Evolutionary conservation across 2,329 filamentous ascomycete genomes (phyloP).

Genomic region (Stemphylium lycopersici): DNA sequence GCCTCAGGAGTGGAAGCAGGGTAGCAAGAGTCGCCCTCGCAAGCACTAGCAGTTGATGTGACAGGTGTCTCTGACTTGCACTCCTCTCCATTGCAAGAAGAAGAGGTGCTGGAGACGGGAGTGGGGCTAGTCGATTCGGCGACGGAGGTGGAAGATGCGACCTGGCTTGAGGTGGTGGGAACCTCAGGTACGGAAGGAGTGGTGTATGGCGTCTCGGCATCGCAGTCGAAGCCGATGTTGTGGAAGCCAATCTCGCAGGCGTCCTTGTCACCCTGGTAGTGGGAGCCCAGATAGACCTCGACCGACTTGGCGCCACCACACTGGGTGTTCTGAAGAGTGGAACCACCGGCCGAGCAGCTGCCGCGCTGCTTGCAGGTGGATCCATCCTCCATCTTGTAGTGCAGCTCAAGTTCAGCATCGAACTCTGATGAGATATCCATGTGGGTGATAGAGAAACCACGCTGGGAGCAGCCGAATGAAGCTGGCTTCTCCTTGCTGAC

Average conservation of each 20-base stretch:
- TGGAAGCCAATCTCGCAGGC: constrained; percentile 76
- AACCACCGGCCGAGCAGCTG: constrained; percentile 69
- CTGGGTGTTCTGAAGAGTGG: constrained; percentile 79
- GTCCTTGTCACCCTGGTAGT: constrained; percentile 56
- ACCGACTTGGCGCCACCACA: constrained; percentile 90
- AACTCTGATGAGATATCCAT: constrained; percentile 76
- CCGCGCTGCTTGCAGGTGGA: constrained; percentile 77
- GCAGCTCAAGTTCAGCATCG: constrained; percentile 80
- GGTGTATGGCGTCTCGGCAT: constrained; percentile 33
- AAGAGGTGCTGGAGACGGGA: background rate
- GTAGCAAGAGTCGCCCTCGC: constrained; percentile 3
- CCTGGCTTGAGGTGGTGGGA: constrained; percentile 16
- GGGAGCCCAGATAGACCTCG: constrained; percentile 65
- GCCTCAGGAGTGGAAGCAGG: constrained; percentile 15
- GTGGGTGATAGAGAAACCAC: constrained; percentile 74
- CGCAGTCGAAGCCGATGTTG: constrained; percentile 77
- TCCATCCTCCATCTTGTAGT: constrained; percentile 85
- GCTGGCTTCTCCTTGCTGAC: constrained; percentile 60
- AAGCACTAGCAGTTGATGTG: constrained; percentile 6
- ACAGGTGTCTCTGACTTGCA: background rate
- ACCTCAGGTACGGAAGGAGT: constrained; percentile 25
- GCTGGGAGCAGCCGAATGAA: constrained; percentile 70
- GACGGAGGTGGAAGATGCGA: constrained; percentile 5
- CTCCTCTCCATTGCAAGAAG: too few relatives aligned
- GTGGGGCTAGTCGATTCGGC: background rate